A percentile compares a stretch with the other conserved stretches of the same genome.
Conservation (phyloP, 306 rosid species). For the Albizia julibrissin region DNA sequence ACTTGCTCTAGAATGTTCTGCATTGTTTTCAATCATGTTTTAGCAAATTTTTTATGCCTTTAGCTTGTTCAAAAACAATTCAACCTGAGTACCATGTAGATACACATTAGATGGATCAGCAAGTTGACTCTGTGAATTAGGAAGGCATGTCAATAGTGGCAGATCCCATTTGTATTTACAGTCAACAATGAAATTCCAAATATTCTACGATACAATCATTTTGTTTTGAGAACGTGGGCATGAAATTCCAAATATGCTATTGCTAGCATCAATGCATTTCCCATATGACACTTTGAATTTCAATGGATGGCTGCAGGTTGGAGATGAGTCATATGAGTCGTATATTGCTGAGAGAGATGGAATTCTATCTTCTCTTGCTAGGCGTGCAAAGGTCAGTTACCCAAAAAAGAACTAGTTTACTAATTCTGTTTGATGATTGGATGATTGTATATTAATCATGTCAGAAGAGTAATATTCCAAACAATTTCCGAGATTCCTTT, state of each 20-base stretch:
- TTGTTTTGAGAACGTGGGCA: not conserved
- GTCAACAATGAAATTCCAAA: not conserved
- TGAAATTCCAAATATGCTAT: not conserved
- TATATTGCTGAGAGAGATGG: constrained; percentile 72
- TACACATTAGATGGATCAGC: no score
- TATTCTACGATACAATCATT: not conserved
- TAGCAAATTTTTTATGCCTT: no score
- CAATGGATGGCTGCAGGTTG: constrained; percentile 48
- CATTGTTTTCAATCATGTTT: no score
- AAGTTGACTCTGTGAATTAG: no score
- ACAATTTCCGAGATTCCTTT: not conserved
- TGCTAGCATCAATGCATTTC: constrained; percentile 1
- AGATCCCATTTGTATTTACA: no score
- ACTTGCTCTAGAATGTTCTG: no score
- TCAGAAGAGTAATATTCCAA: constrained; percentile 3
- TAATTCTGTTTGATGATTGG: not conserved
- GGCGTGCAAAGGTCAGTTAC: constrained; percentile 86
- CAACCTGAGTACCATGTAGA: no score
- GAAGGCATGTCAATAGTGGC: no score
- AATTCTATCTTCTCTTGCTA: constrained; percentile 77
- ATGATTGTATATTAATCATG: not conserved
- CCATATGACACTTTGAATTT: not conserved
- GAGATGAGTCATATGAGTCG: constrained; percentile 69
- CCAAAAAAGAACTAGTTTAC: not conserved
- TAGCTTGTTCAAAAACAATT: no score